phyloP scores from a whole-genome alignment of 441 rosid genomes.

The Codiaeum variegatum region DNA sequence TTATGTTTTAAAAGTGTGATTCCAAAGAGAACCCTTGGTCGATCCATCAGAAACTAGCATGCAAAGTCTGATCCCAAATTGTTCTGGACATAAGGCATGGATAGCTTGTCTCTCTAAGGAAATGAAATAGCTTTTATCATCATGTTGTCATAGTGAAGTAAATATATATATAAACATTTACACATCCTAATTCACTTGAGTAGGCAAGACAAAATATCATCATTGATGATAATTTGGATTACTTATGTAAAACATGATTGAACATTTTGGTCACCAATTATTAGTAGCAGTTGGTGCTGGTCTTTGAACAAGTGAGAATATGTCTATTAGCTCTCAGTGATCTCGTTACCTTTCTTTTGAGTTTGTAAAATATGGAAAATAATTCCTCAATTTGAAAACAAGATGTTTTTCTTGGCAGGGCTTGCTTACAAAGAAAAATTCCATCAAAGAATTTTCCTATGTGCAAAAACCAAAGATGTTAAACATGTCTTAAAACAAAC shows the following conservation, averaged over 20 bases:
- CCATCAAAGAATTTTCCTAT: too few relatives aligned
- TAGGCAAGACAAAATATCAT: background rate
- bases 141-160: background rate
- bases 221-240: background rate
- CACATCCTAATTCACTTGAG: background rate
- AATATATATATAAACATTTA: background rate
- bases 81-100: background rate
- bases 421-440: too few relatives aligned
- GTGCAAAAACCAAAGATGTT: too few relatives aligned
- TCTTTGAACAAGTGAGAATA: too few relatives aligned
- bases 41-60: background rate
- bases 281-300: background rate
- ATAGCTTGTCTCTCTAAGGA: background rate
- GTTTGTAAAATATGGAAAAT: background rate
- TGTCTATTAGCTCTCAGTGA: background rate
- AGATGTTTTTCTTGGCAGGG: background rate
- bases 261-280: background rate
- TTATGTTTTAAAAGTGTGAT: background rate
- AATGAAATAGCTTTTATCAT: background rate
- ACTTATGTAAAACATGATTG: background rate
- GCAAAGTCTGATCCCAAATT: background rate
- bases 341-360: background rate
- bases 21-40: background rate
- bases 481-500: background rate
- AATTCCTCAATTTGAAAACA: background rate